These are phyloP conservation scores for Helotiales sp. DNA, from an alignment of 2,329 filamentous ascomycete species.

Conservation along the genomic window DNA sequence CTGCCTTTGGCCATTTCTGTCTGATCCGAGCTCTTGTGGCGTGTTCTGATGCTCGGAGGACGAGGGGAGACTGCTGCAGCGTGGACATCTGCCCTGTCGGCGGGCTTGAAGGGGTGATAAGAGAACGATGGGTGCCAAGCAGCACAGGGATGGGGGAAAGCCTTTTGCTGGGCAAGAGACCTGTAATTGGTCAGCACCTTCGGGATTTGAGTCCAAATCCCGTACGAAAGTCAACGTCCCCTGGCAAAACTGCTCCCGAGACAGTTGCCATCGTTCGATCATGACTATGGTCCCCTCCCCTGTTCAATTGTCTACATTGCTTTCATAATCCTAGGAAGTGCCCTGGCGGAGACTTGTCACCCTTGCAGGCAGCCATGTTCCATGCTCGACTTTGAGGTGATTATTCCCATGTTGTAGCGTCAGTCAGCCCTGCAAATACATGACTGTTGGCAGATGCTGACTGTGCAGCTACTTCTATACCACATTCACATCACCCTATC, in stretches of 20 bases:
- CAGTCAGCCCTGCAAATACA: not conserved
- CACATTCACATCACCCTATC: not conserved
- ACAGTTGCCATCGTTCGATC: not conserved
- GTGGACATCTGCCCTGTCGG: slow-evolving; percentile 1
- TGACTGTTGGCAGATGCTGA: slow-evolving; percentile 1
- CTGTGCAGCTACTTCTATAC: slow-evolving; percentile 12
- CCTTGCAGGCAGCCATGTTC: not conserved
- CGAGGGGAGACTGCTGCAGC: slow-evolving; percentile 6
- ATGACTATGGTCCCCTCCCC: no score
- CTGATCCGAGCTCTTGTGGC: slow-evolving; percentile 5
- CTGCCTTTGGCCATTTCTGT: slow-evolving; percentile 17
- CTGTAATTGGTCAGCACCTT: not conserved
- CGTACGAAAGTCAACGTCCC: not conserved
- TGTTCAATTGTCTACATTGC: no score
- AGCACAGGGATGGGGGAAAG: not conserved
- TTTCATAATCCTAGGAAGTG: not conserved
- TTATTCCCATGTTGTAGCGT: not conserved
- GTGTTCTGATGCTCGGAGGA: slow-evolving; percentile 14
- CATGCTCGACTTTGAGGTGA: not conserved
- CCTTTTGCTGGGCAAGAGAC: not conserved
- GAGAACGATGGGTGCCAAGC: slow-evolving; percentile 8
- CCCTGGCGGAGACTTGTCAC: not conserved
- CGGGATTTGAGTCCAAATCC: slow-evolving; percentile 10
- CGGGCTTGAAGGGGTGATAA: slow-evolving; percentile 16
- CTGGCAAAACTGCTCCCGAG: not conserved